Evolutionary conservation across 148 eudicot species (phyloP).

Genomic region (Simmondsia chinensis): DNA sequence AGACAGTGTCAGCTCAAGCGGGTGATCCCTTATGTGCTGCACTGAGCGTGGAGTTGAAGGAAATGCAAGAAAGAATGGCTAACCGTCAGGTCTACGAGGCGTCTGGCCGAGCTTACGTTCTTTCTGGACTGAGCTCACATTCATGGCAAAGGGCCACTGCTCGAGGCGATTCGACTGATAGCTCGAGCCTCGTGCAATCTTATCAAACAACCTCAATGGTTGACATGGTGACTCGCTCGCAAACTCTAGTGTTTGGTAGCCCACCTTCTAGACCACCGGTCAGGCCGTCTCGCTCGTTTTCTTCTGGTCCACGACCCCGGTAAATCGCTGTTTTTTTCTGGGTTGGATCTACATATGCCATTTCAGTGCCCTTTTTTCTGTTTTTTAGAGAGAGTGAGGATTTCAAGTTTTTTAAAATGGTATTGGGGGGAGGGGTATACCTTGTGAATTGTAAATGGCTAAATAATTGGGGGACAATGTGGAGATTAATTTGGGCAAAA

Average conservation of each 20-base stretch:
- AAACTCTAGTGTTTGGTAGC: conserved; percentile 39
- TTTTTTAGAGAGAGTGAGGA: neutral
- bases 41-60: conserved; percentile 60
- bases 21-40: conserved; percentile 40
- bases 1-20: conserved; percentile 46
- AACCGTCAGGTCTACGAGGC: conserved; percentile 66
- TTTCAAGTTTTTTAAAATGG: conserved; percentile 6
- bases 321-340: conserved; percentile 9
- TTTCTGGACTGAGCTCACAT: conserved; percentile 93
- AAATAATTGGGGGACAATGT: conserved; percentile 7
- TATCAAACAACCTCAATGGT: conserved; percentile 64
- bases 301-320: conserved; percentile 35
- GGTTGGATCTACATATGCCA: conserved; percentile 2
- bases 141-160: conserved; percentile 93
- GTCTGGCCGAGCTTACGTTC: conserved; percentile 76
- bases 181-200: conserved; percentile 42
- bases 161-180: conserved; percentile 58
- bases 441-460: conserved; percentile 18
- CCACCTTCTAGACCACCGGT: conserved; percentile 29
- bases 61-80: conserved; percentile 85
- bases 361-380: neutral
- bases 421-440: conserved; percentile 23
- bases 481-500: conserved; percentile 4
- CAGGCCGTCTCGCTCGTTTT: conserved; percentile 29
- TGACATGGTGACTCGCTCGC: conserved; percentile 66